These are phyloP conservation scores for Abrus precatorius DNA, from an alignment of 306 rosid species.

Conservation along the genomic window DNA sequence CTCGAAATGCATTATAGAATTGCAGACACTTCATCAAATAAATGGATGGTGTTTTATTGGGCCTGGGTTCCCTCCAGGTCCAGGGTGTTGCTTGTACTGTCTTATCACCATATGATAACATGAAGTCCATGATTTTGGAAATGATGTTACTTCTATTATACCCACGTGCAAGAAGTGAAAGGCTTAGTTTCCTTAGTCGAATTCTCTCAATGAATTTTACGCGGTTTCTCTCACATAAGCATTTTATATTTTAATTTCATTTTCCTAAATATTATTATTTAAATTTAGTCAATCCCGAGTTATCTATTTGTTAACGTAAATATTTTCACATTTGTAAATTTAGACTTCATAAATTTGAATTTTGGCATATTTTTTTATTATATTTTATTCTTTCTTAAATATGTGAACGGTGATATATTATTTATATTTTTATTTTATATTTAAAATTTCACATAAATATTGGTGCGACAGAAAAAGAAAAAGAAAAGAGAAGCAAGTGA, in stretches of 20 bases:
- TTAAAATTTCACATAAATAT: no score
- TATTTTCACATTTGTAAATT: not conserved
- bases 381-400: no score
- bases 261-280: not conserved
- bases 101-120: constrained; percentile 20
- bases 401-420: no score
- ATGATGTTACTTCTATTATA: constrained; percentile 29
- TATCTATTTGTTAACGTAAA: not conserved
- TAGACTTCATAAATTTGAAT: not conserved
- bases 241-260: not conserved
- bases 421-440: no score
- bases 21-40: constrained; percentile 49
- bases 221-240: not conserved
- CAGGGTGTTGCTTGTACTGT: constrained; percentile 36
- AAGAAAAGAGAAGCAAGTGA: no score
- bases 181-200: constrained; percentile 14
- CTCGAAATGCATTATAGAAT: constrained; percentile 38
- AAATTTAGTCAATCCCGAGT: not conserved
- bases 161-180: constrained; percentile 23
- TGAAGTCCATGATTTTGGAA: constrained; percentile 36
- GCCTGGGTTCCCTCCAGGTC: constrained; percentile 2
- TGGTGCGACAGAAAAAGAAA: no score
- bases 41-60: constrained; percentile 27
- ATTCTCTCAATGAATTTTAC: not conserved
- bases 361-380: not conserved